These are phyloP conservation scores for Diaporthe ampelina DNA, from an alignment of 2,329 filamentous ascomycete species.

Conservation along the genomic window DNA sequence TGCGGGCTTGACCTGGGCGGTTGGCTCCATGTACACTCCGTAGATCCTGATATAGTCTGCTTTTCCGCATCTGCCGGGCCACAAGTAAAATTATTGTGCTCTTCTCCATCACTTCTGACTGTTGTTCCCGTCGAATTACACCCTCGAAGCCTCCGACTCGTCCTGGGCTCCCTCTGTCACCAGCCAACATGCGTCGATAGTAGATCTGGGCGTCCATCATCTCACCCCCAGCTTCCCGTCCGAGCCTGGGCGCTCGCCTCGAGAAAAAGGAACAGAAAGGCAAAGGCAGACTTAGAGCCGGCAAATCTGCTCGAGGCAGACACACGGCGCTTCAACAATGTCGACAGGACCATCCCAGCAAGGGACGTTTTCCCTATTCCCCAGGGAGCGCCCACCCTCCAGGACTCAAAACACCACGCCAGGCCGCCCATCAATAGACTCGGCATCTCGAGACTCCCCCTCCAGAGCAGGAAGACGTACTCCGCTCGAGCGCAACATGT, in stretches of 20 bases:
- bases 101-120: neutral
- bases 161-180: neutral
- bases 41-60: conserved; percentile 35
- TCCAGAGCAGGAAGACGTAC: conserved; percentile 51
- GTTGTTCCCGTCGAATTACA: neutral
- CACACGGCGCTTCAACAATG: conserved; percentile 49
- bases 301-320: conserved; percentile 37
- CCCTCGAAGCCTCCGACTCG: neutral
- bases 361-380: conserved; percentile 71
- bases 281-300: neutral
- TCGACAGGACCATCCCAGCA: conserved; percentile 55
- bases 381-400: conserved; percentile 62
- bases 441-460: conserved; percentile 45
- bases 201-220: conserved; percentile 16
- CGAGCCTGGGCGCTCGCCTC: conserved; percentile 22
- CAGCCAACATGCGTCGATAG: conserved; percentile 37
- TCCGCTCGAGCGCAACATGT: conserved; percentile 51
- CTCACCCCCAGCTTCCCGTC: neutral
- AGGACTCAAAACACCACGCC: conserved; percentile 55
- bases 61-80: conserved; percentile 17
- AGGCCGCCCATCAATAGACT: conserved; percentile 46
- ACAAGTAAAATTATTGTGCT: neutral
- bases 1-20: conserved; percentile 28
- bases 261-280: conserved; percentile 1
- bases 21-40: conserved; percentile 22